phyloP scores from a whole-genome alignment of 805 yeast species.

The Starmerella bombicola region DNA sequence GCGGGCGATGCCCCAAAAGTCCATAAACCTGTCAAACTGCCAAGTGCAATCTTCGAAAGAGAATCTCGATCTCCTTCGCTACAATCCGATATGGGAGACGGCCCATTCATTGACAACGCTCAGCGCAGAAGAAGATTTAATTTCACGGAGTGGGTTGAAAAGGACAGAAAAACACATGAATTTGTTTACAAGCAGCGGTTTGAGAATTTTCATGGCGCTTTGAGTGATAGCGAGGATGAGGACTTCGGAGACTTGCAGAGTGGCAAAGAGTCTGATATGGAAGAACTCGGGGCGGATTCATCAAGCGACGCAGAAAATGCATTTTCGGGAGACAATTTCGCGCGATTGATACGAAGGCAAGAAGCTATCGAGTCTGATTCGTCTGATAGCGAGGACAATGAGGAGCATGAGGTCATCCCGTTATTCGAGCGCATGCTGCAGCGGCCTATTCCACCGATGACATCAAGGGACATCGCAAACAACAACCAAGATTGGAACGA shows the following conservation, averaged over 20 bases:
- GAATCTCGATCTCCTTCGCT: neutral
- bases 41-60: too few relatives aligned
- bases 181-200: conserved; percentile 9
- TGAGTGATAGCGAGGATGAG: conserved; percentile 20
- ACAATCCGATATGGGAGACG: neutral
- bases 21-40: too few relatives aligned
- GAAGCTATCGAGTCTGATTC: neutral
- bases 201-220: conserved; percentile 15
- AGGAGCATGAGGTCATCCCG: conserved; percentile 1
- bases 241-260: conserved; percentile 12
- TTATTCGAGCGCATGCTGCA: neutral
- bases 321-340: too few relatives aligned
- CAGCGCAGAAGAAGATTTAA: conserved; percentile 14
- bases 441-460: neutral
- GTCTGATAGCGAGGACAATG: neutral
- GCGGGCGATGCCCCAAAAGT: too few relatives aligned
- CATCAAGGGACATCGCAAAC: too few relatives aligned
- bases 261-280: too few relatives aligned
- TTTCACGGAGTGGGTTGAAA: conserved; percentile 13
- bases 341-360: neutral
- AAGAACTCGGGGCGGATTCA: too few relatives aligned
- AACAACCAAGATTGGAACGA: too few relatives aligned
- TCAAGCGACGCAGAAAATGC: too few relatives aligned
- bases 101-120: neutral
- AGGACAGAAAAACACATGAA: conserved; percentile 14